A percentile compares a stretch with the other conserved stretches of the same genome.
Evolutionary conservation across 2,329 filamentous ascomycete genomes (phyloP).

Genomic region (Arachnomyces sp.): DNA sequence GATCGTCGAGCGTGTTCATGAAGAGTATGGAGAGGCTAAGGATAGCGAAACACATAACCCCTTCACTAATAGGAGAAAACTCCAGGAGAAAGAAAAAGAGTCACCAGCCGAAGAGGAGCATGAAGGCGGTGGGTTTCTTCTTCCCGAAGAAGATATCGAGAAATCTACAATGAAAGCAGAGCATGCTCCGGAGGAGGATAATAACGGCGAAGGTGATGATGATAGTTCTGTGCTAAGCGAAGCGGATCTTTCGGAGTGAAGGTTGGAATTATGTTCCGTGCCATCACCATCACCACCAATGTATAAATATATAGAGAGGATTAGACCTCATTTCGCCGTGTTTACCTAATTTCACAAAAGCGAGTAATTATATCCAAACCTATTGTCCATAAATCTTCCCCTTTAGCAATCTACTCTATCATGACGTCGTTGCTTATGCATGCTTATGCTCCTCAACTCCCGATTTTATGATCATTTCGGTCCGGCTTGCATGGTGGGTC

Average conservation of each 20-base stretch:
- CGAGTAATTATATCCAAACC: conserved; percentile 1
- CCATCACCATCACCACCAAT: too few relatives aligned
- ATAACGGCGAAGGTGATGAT: conserved; percentile 18
- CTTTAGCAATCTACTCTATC: neutral
- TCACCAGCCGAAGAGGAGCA: conserved; percentile 12
- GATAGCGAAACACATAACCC: conserved; percentile 30
- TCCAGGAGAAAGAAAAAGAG: conserved; percentile 9
- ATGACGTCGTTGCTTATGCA: neutral
- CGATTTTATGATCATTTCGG: too few relatives aligned
- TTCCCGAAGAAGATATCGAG: conserved; percentile 24
- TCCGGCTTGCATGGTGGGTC: too few relatives aligned
- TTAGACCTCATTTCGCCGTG: neutral
- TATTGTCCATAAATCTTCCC: neutral
- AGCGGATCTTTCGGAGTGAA: too few relatives aligned
- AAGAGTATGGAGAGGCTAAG: conserved; percentile 62
- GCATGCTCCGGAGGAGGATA: conserved; percentile 14
- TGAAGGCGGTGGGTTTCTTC: conserved; percentile 22
- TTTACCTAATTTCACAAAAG: neutral
- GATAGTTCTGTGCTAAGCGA: conserved; percentile 1
- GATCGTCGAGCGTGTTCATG: conserved; percentile 67
- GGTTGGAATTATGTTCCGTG: too few relatives aligned
- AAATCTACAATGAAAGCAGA: neutral
- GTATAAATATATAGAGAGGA: too few relatives aligned
- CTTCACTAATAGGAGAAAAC: conserved; percentile 19
- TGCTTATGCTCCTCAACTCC: too few relatives aligned